Base-by-base conservation (phyloP, 208 protist genomes). In the Wallacemonas sp. region DNA sequence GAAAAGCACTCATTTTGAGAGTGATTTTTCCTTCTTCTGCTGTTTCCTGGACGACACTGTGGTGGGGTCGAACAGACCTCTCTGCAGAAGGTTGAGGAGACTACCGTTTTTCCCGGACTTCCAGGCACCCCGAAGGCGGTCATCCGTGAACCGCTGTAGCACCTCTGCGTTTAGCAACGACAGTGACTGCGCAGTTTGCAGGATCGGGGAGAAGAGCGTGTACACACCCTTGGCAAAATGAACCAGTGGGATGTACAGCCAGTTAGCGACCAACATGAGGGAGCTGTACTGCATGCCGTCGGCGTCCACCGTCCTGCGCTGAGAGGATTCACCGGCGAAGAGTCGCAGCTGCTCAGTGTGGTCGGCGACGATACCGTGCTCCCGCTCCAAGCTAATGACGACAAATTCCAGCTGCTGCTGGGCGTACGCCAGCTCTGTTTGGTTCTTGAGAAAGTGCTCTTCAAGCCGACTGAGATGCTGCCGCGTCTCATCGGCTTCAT, bases 321-420 rank as follows among this genome's bases (percentile, higher is more conserved):
- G 75, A n/a, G 61, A 79, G 1, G 82, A 82, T 62, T 93, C 86
- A n/a, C 75, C 78, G 13, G 78, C 89, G 55, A 93, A 93, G 30
- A 93, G 73, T 12, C 86, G 83, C 29, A 95, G 76, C 71, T 92
- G 85, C 66, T 95, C 89, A 4, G 83, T 92, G 71, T 95, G 89
- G 53, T 91, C 85, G 8, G 89, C 73, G 1, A 95, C 80, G 41
- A 93, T 87, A 34, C 86, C 86, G 59, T 79, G 84, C 60, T 91
- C 79, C 1, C 72, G 55, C 57, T 92, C 85, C 9, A 92, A 50
- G 63, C 76, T 83, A 57, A 89, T 79, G 6, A 93, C 80, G 21
- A 92, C 87, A 67, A 85, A 87, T 67, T 95, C 84, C 1, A 95
- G 72, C 58, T 95, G 86, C 73, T 90, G 86, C 62, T 92, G 89